Conservation (phyloP, 495 filamentous ascomycete species). For the Aspergillus nidulans region DNA sequence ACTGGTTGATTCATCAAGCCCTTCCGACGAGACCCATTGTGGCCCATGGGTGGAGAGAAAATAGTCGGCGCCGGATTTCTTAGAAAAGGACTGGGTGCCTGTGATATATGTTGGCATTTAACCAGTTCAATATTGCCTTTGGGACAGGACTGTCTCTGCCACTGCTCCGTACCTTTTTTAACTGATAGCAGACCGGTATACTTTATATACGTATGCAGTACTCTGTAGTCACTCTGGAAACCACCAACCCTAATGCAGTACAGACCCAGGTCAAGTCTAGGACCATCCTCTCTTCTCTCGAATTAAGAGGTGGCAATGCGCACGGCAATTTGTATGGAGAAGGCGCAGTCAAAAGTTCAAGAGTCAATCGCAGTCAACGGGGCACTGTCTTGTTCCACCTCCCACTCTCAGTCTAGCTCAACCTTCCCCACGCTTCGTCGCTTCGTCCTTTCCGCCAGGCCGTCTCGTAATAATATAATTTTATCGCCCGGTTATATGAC, state of each 20-base stretch:
- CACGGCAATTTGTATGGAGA: too few species aligned
- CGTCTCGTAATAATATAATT: not conserved
- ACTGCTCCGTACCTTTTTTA: not conserved
- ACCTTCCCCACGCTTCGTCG: not conserved
- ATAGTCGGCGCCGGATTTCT: not conserved
- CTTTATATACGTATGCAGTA: not conserved
- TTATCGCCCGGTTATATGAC: not conserved
- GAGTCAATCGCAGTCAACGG: too few species aligned
- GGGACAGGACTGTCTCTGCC: too few species aligned
- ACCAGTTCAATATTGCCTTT: too few species aligned
- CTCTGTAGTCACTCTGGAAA: not conserved
- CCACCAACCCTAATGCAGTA: not conserved
- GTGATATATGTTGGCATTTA: too few species aligned
- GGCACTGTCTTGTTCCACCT: not conserved
- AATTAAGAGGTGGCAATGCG: not conserved
- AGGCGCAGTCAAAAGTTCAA: too few species aligned
- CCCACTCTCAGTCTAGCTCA: not conserved
- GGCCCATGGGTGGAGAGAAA: slow-evolving; percentile 13
- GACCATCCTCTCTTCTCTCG: too few species aligned
- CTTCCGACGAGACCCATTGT: not conserved
- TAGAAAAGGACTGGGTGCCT: too few species aligned
- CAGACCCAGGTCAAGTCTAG: not conserved
- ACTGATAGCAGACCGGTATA: not conserved
- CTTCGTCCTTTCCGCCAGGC: slow-evolving; percentile 1
- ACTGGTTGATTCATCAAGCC: not conserved